Base-by-base conservation (phyloP, 2,329 filamentous ascomycete genomes). In the Helotiales sp. region DNA sequence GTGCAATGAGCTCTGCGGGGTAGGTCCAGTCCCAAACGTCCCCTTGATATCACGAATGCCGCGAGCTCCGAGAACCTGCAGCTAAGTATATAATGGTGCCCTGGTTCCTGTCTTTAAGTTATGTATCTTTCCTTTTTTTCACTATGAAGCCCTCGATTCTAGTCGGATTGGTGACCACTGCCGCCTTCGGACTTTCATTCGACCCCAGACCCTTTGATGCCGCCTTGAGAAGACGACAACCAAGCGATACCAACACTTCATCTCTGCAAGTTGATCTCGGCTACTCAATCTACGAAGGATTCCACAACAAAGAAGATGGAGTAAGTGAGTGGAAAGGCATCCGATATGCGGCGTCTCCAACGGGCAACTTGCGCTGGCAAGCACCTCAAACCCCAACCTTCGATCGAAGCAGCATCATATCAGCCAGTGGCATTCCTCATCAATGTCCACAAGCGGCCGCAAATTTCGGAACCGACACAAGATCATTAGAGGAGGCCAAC, bases 221-320 rank as follows among this genome's bases (percentile, higher is more conserved):
- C 1, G 60, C 47, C 11, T 32, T 63, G 17, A 43, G 13, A 26
- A 47, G 37, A 37, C 50, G 60, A 43, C 54, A 67, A 45, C 22
- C 40, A 20, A 63, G 4, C 3, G 22, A 28, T 10, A 64, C 1
- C 13, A 32, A 28, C 11, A 24, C 65, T 32, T 49, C 47, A 11
- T 22, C 61, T 52, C 22, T 64, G 7, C 55, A 61, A 60, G 61
- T 66, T 10, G 67, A 66, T 40, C 50, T 69, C 4, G 67, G 67
- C 22, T 69, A 66, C 37, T 55, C 67, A 3, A 52, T 64, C 6
- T 69, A 69, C 20, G 28, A 69, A 59, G 63, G 67, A 3, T 49
- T 54, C 15, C 43, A 30, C 34, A 65, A 66, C n/a, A 32, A 49
- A 15, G 28, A 15, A 17, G 54, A 24, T 10, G 40, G 45, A 8